Conservation (phyloP, 192 early-diverging fungal genomes). For the Phycomyces blakesleeanus region DNA sequence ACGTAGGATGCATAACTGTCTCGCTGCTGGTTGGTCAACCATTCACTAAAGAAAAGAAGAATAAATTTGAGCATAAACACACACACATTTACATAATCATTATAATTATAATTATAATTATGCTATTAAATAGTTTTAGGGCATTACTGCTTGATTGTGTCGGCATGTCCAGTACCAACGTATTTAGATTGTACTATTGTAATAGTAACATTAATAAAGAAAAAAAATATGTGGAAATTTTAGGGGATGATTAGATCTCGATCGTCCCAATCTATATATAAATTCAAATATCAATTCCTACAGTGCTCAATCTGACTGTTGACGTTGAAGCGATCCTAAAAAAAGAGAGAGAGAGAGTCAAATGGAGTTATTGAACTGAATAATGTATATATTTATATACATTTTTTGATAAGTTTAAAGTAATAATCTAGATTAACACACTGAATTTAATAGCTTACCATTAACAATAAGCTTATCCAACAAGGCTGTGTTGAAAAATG, state of each 20-base stretch:
- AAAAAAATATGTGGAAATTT: not conserved
- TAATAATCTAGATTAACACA: too few relatives aligned
- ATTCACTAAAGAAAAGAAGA: constrained; percentile 58
- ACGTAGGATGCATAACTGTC: constrained; percentile 77
- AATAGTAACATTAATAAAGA: constrained; percentile 4
- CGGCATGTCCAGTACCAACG: constrained; percentile 88
- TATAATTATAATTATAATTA: too few relatives aligned
- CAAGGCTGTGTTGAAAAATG: not conserved
- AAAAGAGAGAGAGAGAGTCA: too few relatives aligned
- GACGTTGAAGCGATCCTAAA: constrained; percentile 64
- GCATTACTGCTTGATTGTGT: constrained; percentile 83
- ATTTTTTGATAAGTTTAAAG: too few relatives aligned
- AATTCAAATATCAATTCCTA: constrained; percentile 31
- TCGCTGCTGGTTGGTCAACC: constrained; percentile 80
- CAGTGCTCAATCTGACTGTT: constrained; percentile 81
- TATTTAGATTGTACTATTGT: constrained; percentile 75
- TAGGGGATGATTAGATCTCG: not conserved
- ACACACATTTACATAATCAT: too few relatives aligned
- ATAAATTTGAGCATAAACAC: not conserved
- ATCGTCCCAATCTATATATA: too few relatives aligned
- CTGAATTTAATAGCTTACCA: not conserved
- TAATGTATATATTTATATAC: too few relatives aligned
- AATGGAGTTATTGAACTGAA: too few relatives aligned
- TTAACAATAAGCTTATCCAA: not conserved
- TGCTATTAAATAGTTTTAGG: too few relatives aligned